Conservation (phyloP, 768 basidiomycete species). For the Auriscalpium orientale region DNA sequence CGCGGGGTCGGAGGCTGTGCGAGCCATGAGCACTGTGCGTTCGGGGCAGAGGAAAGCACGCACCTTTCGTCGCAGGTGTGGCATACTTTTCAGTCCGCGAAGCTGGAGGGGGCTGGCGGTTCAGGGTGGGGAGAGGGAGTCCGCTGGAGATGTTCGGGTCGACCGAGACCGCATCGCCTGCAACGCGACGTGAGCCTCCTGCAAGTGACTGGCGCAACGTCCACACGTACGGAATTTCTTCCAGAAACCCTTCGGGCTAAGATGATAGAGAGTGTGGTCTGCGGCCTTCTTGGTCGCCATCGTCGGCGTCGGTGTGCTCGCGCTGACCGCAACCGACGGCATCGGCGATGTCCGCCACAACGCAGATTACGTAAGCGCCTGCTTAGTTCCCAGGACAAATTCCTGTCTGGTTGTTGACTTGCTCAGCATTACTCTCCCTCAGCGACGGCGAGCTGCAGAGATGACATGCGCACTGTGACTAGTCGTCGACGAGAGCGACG, state of each 20-base stretch:
- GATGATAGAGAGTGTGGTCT: slow-evolving; percentile 86
- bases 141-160: slow-evolving; percentile 91
- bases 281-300: slow-evolving; percentile 78
- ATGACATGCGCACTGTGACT: background rate
- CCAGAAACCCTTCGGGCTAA: slow-evolving; percentile 88
- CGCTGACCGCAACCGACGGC: background rate
- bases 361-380: background rate
- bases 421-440: too few relatives aligned
- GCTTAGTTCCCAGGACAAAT: background rate
- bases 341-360: background rate
- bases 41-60: slow-evolving; percentile 11
- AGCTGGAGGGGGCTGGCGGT: slow-evolving; percentile 84
- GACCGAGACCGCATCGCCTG: slow-evolving; percentile 78
- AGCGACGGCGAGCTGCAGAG: too few relatives aligned
- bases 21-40: slow-evolving; percentile 2
- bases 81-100: slow-evolving; percentile 81
- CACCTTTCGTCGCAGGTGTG: slow-evolving; percentile 85
- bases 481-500: background rate
- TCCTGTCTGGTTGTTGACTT: too few relatives aligned
- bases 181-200: background rate
- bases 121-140: slow-evolving; percentile 63
- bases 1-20: slow-evolving; percentile 72
- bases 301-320: slow-evolving; percentile 9
- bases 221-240: slow-evolving; percentile 80
- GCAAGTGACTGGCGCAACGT: background rate